Conservation (phyloP, 768 basidiomycete species). For the Paxillus involutus region DNA sequence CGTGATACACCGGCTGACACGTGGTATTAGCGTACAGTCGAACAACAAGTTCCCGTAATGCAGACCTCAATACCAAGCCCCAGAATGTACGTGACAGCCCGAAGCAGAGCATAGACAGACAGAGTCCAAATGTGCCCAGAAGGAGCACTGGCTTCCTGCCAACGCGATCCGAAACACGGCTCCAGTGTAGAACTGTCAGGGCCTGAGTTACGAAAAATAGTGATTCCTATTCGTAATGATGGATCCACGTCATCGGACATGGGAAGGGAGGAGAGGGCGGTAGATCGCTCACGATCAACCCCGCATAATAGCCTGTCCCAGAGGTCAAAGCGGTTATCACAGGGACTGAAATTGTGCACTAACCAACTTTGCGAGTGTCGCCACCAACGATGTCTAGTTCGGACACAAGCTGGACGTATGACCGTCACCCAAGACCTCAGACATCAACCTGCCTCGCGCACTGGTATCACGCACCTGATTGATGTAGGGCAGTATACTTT, state of each 20-base stretch:
- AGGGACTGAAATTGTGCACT: constrained; percentile 35
- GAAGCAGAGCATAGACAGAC: constrained; percentile 68
- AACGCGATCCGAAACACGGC: constrained; percentile 63
- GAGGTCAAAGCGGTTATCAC: background rate
- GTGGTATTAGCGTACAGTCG: too few species aligned
- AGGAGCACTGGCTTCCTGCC: constrained; percentile 77
- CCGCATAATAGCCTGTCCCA: constrained; percentile 67
- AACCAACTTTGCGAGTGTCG: constrained; percentile 29
- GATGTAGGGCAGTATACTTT: constrained; percentile 49
- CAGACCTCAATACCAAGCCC: constrained; percentile 51
- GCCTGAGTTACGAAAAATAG: constrained; percentile 75
- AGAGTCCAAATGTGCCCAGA: constrained; percentile 58
- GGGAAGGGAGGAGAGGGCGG: background rate
- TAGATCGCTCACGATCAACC: constrained; percentile 52
- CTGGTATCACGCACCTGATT: constrained; percentile 35
- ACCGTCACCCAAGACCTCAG: too few species aligned
- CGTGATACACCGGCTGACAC: constrained; percentile 48
- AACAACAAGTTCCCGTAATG: too few species aligned
- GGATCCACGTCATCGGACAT: background rate
- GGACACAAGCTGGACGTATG: constrained; percentile 21
- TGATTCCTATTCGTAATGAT: constrained; percentile 52
- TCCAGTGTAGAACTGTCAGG: constrained; percentile 70
- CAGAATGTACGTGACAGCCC: constrained; percentile 68
- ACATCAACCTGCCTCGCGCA: background rate
- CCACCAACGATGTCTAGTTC: constrained; percentile 26